Evolutionary conservation across 768 basidiomycete genomes (phyloP).

Genomic region (Boletus vinaceobasis): DNA sequence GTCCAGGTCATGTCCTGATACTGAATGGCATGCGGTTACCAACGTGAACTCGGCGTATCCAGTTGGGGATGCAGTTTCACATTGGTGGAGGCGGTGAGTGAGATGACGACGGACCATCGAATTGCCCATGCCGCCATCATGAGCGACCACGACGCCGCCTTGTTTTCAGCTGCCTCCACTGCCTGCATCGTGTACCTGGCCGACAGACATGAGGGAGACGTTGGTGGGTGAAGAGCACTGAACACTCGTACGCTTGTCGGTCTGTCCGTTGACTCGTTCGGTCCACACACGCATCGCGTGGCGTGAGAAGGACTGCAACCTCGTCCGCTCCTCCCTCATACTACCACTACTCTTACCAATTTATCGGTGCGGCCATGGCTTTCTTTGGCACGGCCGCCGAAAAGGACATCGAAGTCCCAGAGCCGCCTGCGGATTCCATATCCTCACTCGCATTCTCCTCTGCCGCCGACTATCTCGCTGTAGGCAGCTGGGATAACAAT

Average conservation of each 20-base stretch:
- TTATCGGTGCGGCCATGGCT: conserved; percentile 30
- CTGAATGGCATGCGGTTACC: conserved; percentile 18
- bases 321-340: not conserved
- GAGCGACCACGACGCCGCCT: not conserved
- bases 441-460: conserved; percentile 83
- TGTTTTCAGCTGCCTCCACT: not conserved
- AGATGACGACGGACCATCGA: not conserved
- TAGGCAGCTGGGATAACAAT: conserved; percentile 93
- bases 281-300: conserved; percentile 2
- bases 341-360: not conserved
- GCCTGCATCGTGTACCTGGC: not conserved
- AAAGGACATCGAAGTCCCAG: conserved; percentile 77
- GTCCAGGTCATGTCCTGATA: not conserved
- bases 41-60: conserved; percentile 24
- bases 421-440: conserved; percentile 84
- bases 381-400: conserved; percentile 47
- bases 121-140: not conserved
- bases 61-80: not conserved
- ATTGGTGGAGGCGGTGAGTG: not conserved
- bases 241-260: no score
- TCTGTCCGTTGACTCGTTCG: no score
- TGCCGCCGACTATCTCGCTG: conserved; percentile 85
- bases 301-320: conserved; percentile 19
- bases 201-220: not conserved
- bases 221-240: no score